Evolutionary conservation across 1,139 yeast genomes (phyloP).

Genomic region (Candida tropicalis): DNA sequence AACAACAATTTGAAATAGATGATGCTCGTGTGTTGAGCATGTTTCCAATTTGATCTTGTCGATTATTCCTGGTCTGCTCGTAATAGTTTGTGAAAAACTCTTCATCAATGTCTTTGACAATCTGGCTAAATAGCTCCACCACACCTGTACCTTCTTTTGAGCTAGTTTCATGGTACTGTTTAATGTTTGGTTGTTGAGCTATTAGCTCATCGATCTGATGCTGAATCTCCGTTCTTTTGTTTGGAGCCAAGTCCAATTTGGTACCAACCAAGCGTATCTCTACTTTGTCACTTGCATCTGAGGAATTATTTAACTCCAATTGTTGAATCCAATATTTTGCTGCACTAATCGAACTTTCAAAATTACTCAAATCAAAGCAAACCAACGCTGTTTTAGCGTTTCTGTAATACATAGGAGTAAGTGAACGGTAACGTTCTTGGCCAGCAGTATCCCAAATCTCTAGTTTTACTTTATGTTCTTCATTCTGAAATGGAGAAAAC

Average conservation of each 20-base stretch:
- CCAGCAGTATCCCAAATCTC: conserved; percentile 61
- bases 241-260: conserved; percentile 26
- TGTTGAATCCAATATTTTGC: conserved; percentile 52
- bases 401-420: conserved; percentile 54
- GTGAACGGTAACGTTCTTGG: conserved; percentile 49
- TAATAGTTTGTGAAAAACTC: conserved; percentile 24
- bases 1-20: conserved; percentile 15
- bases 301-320: conserved; percentile 30
- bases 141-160: conserved; percentile 52
- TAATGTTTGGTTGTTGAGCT: conserved; percentile 8
- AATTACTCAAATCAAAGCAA: conserved; percentile 39
- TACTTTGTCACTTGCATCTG: conserved; percentile 19
- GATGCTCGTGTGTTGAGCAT: conserved; percentile 15
- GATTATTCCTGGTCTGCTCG: conserved; percentile 9
- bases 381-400: conserved; percentile 47
- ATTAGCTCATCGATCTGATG: conserved; percentile 16
- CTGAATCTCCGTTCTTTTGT: conserved; percentile 4
- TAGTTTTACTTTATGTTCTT: conserved; percentile 30
- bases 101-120: conserved; percentile 48
- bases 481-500: conserved; percentile 21
- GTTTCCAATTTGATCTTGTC: conserved; percentile 16
- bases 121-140: conserved; percentile 40
- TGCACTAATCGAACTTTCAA: conserved; percentile 34
- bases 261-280: conserved; percentile 39
- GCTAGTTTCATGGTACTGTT: conserved; percentile 39